Conservation (phyloP, 345 rosid genomes). For the Murraya koenigii region DNA sequence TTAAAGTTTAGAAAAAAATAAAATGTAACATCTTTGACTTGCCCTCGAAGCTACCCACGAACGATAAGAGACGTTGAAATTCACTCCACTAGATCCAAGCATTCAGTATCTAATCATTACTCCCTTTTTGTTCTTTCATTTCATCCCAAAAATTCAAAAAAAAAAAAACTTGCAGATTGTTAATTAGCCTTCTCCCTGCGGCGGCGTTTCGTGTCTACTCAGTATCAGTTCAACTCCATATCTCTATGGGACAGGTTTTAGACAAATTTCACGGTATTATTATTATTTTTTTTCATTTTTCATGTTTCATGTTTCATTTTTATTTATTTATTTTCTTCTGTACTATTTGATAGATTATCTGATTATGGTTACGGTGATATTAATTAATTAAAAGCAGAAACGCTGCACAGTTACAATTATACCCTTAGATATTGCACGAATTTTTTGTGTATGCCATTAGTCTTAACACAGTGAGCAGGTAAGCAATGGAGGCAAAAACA, state of each 20-base stretch:
- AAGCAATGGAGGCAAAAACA: slow-evolving; percentile 80
- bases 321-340: neutral
- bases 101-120: neutral
- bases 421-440: neutral
- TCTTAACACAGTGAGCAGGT: slow-evolving; percentile 39
- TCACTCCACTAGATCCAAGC: neutral
- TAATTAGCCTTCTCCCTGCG: neutral
- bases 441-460: neutral
- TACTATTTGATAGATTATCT: neutral
- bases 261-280: slow-evolving; percentile 59
- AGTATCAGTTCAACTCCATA: neutral
- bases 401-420: neutral
- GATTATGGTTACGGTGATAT: neutral
- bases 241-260: slow-evolving; percentile 72
- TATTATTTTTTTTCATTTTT: too few species aligned
- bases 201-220: neutral
- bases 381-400: neutral
- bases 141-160: neutral
- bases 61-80: neutral
- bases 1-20: too few species aligned
- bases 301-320: neutral
- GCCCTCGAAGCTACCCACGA: neutral
- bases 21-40: too few species aligned
- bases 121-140: neutral
- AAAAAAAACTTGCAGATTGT: neutral